Base-by-base conservation (phyloP, 1,284 basidiomycete genomes). In the Omphalotus olearius region DNA sequence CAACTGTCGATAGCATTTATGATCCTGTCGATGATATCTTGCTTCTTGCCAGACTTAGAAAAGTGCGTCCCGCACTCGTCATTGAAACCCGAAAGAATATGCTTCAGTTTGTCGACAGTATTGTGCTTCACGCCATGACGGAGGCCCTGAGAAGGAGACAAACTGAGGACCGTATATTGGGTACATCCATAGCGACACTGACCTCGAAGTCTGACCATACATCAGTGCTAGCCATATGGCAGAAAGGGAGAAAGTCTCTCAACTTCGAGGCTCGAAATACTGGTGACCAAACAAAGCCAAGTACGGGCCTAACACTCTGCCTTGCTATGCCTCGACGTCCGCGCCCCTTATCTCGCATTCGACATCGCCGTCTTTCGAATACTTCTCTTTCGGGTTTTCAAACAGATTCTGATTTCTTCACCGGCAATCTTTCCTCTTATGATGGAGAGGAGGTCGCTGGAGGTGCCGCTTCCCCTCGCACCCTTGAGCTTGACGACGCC, bases 31-130 rank as follows among this genome's bases (percentile, higher is more conserved):
- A 92, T 90, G 43, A 92, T 77, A 25, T 91, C 88, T 58, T 87
- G 82, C 64, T 93, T 93, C 70, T 86, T 89, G 33, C 90, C 90
- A n/a, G 84, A 76, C 66, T 88, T 87, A 48, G 79, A 75, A 23
- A 91, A 71, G 58, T 79, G 76, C 4, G 80, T 79, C 47, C 72
- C 69, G 62, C 88, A 88, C 62, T 88, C 80, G 39, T 88, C 83
- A 70, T 90, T 90, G 60, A 91, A 72, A 25, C 80, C 80, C 30
- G 71, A 68, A 51, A 92, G 73, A 58, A 91, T 85, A 60, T 81
- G 78, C 67, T 92, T 92, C 58, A 91, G 79, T 65, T 74, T 80
- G 67, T 91, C 90, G 54, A 92, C 87, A 5, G 87, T 94, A 68
- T 77, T 75, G 60, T 66, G 67, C 65, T 68, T 72, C 58, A 77